Evolutionary conservation across 805 yeast genomes (phyloP), one percentile per base, ranked within the genome.

Genomic region (Candida insectorum): DNA sequence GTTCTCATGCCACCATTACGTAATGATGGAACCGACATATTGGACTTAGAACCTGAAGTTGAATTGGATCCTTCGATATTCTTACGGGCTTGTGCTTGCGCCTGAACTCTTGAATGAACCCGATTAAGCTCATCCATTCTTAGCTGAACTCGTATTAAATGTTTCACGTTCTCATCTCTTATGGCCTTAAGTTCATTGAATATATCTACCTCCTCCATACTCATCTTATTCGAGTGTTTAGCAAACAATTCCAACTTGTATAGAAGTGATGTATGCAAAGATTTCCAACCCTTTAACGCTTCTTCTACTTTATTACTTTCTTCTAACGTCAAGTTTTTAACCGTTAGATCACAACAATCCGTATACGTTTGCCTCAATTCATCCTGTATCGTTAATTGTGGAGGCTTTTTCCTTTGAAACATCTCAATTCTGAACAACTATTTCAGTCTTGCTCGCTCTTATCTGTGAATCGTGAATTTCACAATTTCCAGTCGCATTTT

Each of bases 231-330:
- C 51, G 50, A 49, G 51, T 53, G 39, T 55, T 54, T 73, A 59
- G 49, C 81, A 70, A 45, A 82, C 44, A 34, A 53, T 39, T 79
- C 85, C 26, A 81, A 56, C 45, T 75, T 75, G 49, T 64, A 74
- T 30, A 76, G 64, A 2, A 79, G 65, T 30, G 74, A 71, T 2
- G 84, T 77, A 41, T 79, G 85, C n/a, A 84, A 56, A 2, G 78
- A 64, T 43, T 78, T 81, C 89, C 91, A 82, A 2, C 89, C 89
- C 39, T 72, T 75, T 14, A 81, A 56, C 2, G 88, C 83, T 12
- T 71, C 75, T 31, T 66, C 72, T 28, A 67, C 54, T 14, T 71
- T 66, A 21, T 69, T 63, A 13, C 64, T 60, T 38, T 81, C 81
- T 47, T 83, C 88, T 13, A 77, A 51, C 3, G 76, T 65, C 31